Conservation (phyloP, 768 basidiomycete genomes). For the Tricholoma hemisulphureum region DNA sequence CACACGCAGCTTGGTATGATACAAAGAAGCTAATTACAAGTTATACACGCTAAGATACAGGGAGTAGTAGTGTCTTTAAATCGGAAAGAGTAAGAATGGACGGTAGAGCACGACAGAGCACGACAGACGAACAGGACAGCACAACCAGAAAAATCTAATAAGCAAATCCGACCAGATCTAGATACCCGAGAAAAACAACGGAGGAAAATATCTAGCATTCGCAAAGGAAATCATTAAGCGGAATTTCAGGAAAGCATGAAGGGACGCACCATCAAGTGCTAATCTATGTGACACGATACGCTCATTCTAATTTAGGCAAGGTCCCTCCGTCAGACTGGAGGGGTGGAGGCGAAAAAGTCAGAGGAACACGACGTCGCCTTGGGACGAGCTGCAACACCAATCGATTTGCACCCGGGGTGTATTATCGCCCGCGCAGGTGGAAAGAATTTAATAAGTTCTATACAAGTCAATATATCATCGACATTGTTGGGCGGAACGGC, state of each 20-base stretch:
- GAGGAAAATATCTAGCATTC: neutral
- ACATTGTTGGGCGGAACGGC: too few relatives aligned
- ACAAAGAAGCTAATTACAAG: too few relatives aligned
- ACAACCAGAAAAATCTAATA: neutral
- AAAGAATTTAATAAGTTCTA: constrained; percentile 10
- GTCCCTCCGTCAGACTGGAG: too few relatives aligned
- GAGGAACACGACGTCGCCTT: neutral
- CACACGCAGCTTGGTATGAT: too few relatives aligned
- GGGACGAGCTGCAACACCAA: constrained; percentile 8
- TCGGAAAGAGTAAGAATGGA: neutral
- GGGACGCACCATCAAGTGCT: too few relatives aligned
- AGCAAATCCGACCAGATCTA: neutral
- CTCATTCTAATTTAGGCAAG: too few relatives aligned
- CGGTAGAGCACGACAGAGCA: neutral
- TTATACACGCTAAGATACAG: too few relatives aligned
- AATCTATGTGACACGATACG: too few relatives aligned
- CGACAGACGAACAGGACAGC: neutral
- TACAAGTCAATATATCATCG: too few relatives aligned
- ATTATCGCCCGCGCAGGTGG: constrained; percentile 2
- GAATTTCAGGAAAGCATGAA: neutral
- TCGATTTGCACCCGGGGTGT: constrained; percentile 3
- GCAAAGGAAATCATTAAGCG: neutral
- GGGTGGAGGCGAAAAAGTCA: too few relatives aligned
- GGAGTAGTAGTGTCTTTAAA: too few relatives aligned
- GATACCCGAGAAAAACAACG: neutral